Evolutionary conservation across 78 protist genomes (phyloP).

Genomic region (Monocercomonoides exilis): DNA sequence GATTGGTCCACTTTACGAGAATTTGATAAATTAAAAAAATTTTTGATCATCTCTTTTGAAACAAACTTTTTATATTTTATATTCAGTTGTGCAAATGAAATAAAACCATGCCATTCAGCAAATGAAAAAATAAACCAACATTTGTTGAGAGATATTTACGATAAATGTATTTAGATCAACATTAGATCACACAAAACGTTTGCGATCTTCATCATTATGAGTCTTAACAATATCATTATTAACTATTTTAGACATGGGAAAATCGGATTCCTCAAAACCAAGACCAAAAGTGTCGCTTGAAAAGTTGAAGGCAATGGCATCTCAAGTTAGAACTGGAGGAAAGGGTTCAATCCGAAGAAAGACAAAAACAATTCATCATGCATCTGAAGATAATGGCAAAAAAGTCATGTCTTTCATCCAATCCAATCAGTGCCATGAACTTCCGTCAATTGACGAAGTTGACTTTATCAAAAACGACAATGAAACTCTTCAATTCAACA

Average conservation of each 20-base stretch:
- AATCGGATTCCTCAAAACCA: not conserved
- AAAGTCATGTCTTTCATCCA: constrained; percentile 7
- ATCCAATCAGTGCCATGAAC: not conserved
- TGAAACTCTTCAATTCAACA: not conserved
- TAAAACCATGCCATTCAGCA: not conserved
- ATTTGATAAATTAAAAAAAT: too few relatives aligned
- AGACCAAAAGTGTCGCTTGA: not conserved
- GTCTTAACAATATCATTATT: too few relatives aligned
- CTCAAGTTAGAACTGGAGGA: constrained; percentile 21
- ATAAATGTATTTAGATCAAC: too few relatives aligned
- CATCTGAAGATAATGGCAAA: not conserved
- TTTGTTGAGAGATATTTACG: too few relatives aligned
- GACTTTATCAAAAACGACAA: constrained; percentile 9
- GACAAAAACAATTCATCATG: not conserved
- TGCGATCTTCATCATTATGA: too few relatives aligned
- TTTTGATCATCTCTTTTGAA: not conserved
- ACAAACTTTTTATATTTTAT: not conserved
- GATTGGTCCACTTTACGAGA: too few relatives aligned
- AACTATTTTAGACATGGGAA: too few relatives aligned
- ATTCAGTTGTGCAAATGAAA: not conserved
- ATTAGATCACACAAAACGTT: too few relatives aligned
- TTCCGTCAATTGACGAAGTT: constrained; percentile 18
- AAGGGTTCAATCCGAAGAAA: constrained; percentile 19
- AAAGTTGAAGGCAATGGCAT: not conserved
- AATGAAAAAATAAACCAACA: not conserved